Evolutionary conservation across 805 yeast species (phyloP).

Genomic region (Teunomyces kruisii): DNA sequence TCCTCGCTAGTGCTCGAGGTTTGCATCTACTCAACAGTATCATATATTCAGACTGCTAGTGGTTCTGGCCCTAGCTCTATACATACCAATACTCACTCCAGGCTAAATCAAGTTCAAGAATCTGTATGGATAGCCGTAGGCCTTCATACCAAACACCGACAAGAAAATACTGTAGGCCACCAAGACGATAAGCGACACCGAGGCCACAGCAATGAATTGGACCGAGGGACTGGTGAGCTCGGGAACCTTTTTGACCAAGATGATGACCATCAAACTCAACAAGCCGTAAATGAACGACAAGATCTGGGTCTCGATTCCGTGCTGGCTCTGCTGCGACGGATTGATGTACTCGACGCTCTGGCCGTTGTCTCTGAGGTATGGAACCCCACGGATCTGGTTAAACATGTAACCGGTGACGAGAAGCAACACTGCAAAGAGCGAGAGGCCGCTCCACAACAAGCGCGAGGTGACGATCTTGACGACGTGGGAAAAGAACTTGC

Average conservation of each 20-base stretch:
- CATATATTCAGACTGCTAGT: no score
- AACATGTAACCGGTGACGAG: constrained; percentile 93
- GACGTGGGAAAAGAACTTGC: constrained; percentile 32
- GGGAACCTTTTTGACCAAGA: constrained; percentile 60
- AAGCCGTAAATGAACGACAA: constrained; percentile 71
- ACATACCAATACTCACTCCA: no score
- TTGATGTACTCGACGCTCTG: constrained; percentile 36
- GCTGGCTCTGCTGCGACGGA: constrained; percentile 72
- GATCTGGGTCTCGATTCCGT: constrained; percentile 87
- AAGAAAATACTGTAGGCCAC: constrained; percentile 64
- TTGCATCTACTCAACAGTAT: no score
- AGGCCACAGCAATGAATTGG: constrained; percentile 48
- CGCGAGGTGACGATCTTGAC: constrained; percentile 46
- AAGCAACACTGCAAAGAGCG: constrained; percentile 63
- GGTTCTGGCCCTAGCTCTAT: no score
- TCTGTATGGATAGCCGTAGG: constrained; percentile 72
- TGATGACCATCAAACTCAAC: constrained; percentile 58
- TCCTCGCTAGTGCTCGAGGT: no score
- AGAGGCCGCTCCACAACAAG: constrained; percentile 69
- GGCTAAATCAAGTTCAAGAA: constrained; percentile 33
- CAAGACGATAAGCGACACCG: constrained; percentile 47
- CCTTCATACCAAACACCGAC: constrained; percentile 67
- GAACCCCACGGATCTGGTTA: constrained; percentile 77
- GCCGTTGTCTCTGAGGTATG: constrained; percentile 50
- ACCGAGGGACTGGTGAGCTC: constrained; percentile 41